Evolutionary conservation across 1,139 yeast species (phyloP).

Genomic region (Meyerozyma sp.): DNA sequence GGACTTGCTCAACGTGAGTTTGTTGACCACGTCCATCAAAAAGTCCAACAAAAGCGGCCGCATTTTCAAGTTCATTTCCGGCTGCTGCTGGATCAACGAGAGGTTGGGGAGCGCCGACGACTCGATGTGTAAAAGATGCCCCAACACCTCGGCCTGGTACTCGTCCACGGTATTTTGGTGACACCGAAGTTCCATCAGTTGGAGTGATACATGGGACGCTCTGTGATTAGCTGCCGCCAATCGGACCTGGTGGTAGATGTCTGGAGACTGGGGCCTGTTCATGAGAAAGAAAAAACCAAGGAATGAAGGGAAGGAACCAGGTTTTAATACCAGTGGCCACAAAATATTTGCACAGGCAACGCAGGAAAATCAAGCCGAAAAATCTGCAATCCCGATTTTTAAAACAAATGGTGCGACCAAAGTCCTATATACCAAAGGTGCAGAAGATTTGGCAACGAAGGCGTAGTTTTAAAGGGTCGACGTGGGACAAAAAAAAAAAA

Average conservation of each 20-base stretch:
- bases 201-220: slow-evolving; percentile 8
- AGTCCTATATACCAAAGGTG: slow-evolving; percentile 1
- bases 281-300: not conserved
- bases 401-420: not conserved
- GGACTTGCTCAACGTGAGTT: slow-evolving; percentile 41
- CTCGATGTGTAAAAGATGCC: slow-evolving; percentile 34
- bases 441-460: not conserved
- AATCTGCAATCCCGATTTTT: not conserved
- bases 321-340: not conserved
- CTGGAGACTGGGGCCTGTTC: slow-evolving; percentile 5
- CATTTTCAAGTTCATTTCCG: slow-evolving; percentile 46
- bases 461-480: slow-evolving; percentile 1
- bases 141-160: slow-evolving; percentile 37
- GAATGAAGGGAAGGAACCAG: not conserved
- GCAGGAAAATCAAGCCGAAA: not conserved
- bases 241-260: slow-evolving; percentile 9
- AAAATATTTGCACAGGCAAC: not conserved
- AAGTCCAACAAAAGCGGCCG: slow-evolving; percentile 48
- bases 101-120: slow-evolving; percentile 30
- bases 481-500: not conserved
- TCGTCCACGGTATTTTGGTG: slow-evolving; percentile 35
- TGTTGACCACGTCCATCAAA: slow-evolving; percentile 48
- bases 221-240: slow-evolving; percentile 7
- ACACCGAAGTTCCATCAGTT: slow-evolving; percentile 33
- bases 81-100: slow-evolving; percentile 44